Base-by-base conservation (phyloP, 1,284 basidiomycete genomes). In the Schizophyllum commune region DNA sequence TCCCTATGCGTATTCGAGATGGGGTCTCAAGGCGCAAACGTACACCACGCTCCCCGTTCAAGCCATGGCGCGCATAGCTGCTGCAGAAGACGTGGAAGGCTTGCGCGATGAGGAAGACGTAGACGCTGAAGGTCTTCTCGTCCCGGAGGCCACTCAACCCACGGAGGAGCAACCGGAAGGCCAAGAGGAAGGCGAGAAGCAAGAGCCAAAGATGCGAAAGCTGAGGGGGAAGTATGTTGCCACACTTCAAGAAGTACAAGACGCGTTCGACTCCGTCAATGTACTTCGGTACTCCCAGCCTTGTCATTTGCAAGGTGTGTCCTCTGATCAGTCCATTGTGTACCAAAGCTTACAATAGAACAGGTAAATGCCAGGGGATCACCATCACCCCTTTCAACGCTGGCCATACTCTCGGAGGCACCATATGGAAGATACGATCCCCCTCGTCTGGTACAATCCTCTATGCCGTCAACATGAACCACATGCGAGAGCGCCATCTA, bases 351-450 rank as follows among this genome's bases (percentile, higher is more conserved):
- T 8, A 59, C 51, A 4, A 20, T 56, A 56, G 21, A 60, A 47
- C 70, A 93, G 92, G 92, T 56, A 92, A 92, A 75, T 91, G 90
- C 67, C 92, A 94, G 70, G 92, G 92, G 58, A 79, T 98, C 65
- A 96, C 96, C 0, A 90, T 99, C 64, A 97, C 96, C 17, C 96
- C 97, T 0, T 98, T 97, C 78, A 92, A 92, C 65, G 92, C 95
- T 11, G 97, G 97, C 0, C 96, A 98, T 73, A 93, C 94, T 0
- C 84, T 99, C 19, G 97, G 97, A 66, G 97, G 96, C 57, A 95
- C 96, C 1, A 91, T 99, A 65, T 99, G 96, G 96, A 98, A 98
- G 73, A 91, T 99, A 63, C 89, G 97, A 51, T 98, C 95, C 0
- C 96, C 97, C 1, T 95, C 94, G 0, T 92, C 94, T 7, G 96